Evolutionary conservation across 1,284 basidiomycete species (phyloP).

Genomic region (Ganoderma sp.): DNA sequence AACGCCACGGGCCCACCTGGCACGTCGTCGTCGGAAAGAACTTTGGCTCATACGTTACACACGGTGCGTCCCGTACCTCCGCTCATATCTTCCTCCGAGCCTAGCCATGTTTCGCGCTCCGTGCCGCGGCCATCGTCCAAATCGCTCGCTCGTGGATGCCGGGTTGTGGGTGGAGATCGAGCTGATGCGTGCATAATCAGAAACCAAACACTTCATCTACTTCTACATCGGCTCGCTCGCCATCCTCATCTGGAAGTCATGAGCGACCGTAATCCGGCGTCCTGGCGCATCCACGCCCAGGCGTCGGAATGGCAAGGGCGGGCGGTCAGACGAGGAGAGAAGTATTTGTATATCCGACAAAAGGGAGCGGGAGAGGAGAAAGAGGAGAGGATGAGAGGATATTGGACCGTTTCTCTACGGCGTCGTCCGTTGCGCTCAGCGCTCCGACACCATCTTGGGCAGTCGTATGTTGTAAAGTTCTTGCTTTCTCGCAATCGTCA

Average conservation of each 20-base stretch:
- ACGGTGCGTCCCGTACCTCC: constrained; percentile 66
- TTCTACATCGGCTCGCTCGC: constrained; percentile 91
- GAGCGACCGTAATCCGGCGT: background rate
- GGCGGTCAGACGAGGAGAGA: background rate
- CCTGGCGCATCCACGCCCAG: background rate
- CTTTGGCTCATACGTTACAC: constrained; percentile 97
- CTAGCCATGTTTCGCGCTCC: too few species aligned
- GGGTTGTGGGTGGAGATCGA: background rate
- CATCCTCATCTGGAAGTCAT: constrained; percentile 93
- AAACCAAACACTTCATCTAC: constrained; percentile 98
- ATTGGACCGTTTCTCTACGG: background rate
- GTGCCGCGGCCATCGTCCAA: background rate
- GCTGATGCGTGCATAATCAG: constrained; percentile 48
- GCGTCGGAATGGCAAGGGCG: background rate
- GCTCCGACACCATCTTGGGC: constrained; percentile 7
- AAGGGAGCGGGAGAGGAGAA: background rate
- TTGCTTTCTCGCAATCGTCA: constrained; percentile 13
- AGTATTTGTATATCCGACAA: background rate
- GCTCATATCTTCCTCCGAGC: background rate
- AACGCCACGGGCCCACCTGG: constrained; percentile 92
- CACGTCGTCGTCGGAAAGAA: constrained; percentile 98
- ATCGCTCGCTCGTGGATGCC: background rate
- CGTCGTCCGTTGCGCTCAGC: background rate
- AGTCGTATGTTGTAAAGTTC: constrained; percentile 15
- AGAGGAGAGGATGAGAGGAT: background rate